Percentiles rank a stretch among this genome's conserved stretches.
Evolutionary conservation across 2,329 filamentous ascomycete species (phyloP).

Genomic region (Monilinia fructigena): DNA sequence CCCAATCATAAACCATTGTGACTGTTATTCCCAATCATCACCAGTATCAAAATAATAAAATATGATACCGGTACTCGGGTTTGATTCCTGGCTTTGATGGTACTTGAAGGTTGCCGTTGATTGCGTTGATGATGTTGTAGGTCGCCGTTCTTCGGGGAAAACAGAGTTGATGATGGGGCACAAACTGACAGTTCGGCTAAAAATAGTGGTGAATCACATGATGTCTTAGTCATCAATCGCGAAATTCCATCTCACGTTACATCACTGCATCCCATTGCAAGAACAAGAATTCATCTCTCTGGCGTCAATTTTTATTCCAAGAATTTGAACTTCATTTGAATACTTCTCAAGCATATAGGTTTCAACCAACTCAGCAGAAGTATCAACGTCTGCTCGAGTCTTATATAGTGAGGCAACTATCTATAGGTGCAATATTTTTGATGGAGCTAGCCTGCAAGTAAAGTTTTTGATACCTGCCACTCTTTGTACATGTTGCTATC

Average conservation of each 20-base stretch:
- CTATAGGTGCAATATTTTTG: background rate
- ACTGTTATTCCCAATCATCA: background rate
- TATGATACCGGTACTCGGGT: constrained; percentile 7
- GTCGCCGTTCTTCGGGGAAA: constrained; percentile 16
- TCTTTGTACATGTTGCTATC: too few species aligned
- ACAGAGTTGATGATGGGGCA: background rate
- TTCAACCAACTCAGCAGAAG: background rate
- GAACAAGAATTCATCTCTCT: too few species aligned
- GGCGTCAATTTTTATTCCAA: too few species aligned
- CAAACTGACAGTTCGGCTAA: background rate
- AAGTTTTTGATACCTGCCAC: too few species aligned
- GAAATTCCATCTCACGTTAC: too few species aligned
- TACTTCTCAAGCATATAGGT: background rate
- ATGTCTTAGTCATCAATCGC: background rate
- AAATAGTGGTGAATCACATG: background rate
- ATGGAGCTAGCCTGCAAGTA: background rate
- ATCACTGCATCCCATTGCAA: too few species aligned
- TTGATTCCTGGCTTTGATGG: constrained; percentile 19
- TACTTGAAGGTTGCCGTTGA: constrained; percentile 19
- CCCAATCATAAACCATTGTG: constrained; percentile 59
- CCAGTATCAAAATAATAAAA: constrained; percentile 5
- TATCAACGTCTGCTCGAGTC: background rate
- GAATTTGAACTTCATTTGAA: background rate
- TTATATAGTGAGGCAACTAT: background rate
- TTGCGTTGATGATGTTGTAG: constrained; percentile 24